A percentile compares a stretch with the other conserved stretches of the same genome.
phyloP scores from a whole-genome alignment of 768 basidiomycete species.

The Hemileccinum impolitum region DNA sequence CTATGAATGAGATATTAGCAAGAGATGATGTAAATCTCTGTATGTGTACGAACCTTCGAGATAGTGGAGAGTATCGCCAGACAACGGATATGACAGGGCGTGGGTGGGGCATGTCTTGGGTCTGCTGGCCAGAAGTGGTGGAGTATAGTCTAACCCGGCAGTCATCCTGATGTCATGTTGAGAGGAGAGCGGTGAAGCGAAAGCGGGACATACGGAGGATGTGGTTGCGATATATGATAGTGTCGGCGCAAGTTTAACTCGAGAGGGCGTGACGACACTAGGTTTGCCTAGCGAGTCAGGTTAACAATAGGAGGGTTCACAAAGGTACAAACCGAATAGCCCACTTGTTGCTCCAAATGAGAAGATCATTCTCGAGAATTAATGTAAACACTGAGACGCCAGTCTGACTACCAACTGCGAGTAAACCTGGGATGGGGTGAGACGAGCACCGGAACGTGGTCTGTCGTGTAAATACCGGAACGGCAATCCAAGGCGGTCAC shows the following conservation, averaged over 20 bases:
- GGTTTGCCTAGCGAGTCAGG: slow-evolving; percentile 23
- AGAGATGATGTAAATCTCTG: background rate
- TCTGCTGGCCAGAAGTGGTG: slow-evolving; percentile 67
- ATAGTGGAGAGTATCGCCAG: slow-evolving; percentile 70
- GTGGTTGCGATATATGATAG: slow-evolving; percentile 69
- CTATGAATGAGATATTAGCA: slow-evolving; percentile 35
- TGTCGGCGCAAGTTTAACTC: slow-evolving; percentile 70
- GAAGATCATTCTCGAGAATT: slow-evolving; percentile 76
- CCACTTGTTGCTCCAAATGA: slow-evolving; percentile 84
- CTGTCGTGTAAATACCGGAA: slow-evolving; percentile 50
- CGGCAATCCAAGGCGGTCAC: slow-evolving; percentile 69
- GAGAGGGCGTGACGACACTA: slow-evolving; percentile 46
- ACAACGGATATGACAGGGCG: slow-evolving; percentile 64
- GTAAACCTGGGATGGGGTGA: slow-evolving; percentile 53
- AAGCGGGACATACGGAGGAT: slow-evolving; percentile 44
- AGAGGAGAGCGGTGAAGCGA: slow-evolving; percentile 4
- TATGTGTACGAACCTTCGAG: slow-evolving; percentile 51
- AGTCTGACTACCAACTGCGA: slow-evolving; percentile 62
- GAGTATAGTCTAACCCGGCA: slow-evolving; percentile 62
- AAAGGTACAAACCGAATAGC: slow-evolving; percentile 45
- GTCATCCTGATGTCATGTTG: slow-evolving; percentile 42
- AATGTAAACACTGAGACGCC: slow-evolving; percentile 73
- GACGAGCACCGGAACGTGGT: slow-evolving; percentile 5
- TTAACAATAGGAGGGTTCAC: slow-evolving; percentile 3
- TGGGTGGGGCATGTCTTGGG: slow-evolving; percentile 69